Evolutionary conservation across 768 basidiomycete genomes (phyloP), one percentile per base, ranked within the genome.

Genomic region (Cyathus striatus): DNA sequence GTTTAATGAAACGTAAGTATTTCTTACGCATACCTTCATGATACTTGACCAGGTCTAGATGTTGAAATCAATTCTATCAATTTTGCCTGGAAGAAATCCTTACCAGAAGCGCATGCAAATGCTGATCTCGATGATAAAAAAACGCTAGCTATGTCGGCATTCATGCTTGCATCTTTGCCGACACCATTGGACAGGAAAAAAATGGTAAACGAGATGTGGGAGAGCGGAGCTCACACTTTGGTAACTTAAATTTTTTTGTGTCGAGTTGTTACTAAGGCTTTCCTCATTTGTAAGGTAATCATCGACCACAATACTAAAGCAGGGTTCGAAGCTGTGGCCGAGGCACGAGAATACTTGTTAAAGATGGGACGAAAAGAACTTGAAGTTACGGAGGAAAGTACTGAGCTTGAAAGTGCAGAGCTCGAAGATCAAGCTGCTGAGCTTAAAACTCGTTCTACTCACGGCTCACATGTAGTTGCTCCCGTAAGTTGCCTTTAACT

Each of bases 131-230:
- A 76, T 12, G 81, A 78, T 16, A 55, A 61, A 22, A 66, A 72
- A 40, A 73, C 75, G 13, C 52, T 97, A 21, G 90, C 88, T 2
- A 56, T 99, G 23, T 90, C 89, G 14, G 86, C 93, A 1, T 98
- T 96, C 65, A 72, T 83, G 57, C 66, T 99, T 1, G 82, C 87
- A n/a, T 76, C 87, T 16, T 66, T 92, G 14, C 66, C 81, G 4
- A 79, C 75, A 2, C 59, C 78, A 30, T 52, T 81, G 14, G 74
- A 79, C 6, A 75, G 85, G 46, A 84, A 80, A 62, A 64, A 70
- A 2, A 56, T 91, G 35, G 72, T 94, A 21, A 81, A 83, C 55
- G 80, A 89, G 52, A 87, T 97, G 73, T 97, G 93, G 93, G 76
- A 87, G 36, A 90, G 90, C 53, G 91, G 90, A 34, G 92, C 92